Evolutionary conservation across 371 early-diverging fungal species (phyloP).

Genomic region (Lichtheimia ornata): DNA sequence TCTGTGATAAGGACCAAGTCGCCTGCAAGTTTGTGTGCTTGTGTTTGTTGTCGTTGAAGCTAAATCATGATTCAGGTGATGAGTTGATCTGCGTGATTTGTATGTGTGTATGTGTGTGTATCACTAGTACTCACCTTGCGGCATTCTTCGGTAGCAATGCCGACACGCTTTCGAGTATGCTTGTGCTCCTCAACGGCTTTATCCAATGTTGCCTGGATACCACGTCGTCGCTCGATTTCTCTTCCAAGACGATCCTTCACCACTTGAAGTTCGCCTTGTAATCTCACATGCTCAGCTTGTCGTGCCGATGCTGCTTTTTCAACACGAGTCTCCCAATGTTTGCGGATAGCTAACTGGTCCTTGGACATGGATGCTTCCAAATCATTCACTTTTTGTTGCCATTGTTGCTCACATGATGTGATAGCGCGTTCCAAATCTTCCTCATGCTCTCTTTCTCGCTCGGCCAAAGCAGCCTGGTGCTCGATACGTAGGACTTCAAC

Average conservation of each 20-base stretch:
- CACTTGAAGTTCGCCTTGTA: conserved; percentile 7
- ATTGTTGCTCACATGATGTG: not conserved
- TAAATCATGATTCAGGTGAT: not conserved
- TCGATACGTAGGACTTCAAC: conserved; percentile 31
- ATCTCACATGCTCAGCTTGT: not conserved
- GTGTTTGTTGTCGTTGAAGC: conserved; percentile 1
- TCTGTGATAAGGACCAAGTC: not conserved
- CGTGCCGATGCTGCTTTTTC: conserved; percentile 16
- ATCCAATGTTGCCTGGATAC: not conserved
- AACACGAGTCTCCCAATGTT: conserved; percentile 32
- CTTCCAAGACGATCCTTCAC: conserved; percentile 13
- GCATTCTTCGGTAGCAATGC: too few species aligned
- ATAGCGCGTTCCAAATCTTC: conserved; percentile 14
- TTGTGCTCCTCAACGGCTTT: too few species aligned
- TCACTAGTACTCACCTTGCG: too few species aligned
- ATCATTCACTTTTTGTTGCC: conserved; percentile 19
- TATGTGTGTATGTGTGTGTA: too few species aligned
- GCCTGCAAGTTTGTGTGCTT: not conserved
- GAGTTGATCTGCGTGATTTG: too few species aligned
- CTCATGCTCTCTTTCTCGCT: conserved; percentile 11
- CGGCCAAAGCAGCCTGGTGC: conserved; percentile 21
- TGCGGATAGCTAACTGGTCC: conserved; percentile 23
- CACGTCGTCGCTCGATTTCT: conserved; percentile 14
- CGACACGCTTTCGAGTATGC: too few species aligned
- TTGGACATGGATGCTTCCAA: conserved; percentile 32